A percentile compares a stretch with the other conserved stretches of the same genome.
Evolutionary conservation across 768 basidiomycete species (phyloP).

Genomic region (Leccinum obscurum): DNA sequence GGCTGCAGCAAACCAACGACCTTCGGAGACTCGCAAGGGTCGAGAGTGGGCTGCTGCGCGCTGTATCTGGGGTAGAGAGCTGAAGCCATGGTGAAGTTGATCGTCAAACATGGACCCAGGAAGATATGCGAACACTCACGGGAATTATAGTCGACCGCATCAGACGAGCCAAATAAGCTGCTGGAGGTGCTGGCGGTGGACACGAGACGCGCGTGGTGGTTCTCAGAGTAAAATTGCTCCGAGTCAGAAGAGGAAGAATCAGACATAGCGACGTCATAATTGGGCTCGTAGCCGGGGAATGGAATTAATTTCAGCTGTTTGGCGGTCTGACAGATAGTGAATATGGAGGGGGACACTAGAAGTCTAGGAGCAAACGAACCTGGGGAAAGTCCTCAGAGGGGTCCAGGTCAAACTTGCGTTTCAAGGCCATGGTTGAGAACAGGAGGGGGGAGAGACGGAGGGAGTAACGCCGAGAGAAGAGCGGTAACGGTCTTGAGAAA

Average conservation of each 20-base stretch:
- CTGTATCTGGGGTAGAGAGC: slow-evolving; percentile 62
- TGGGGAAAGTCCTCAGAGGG: slow-evolving; percentile 50
- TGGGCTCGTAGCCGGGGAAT: slow-evolving; percentile 64
- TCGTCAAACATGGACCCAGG: neutral
- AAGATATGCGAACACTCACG: slow-evolving; percentile 39
- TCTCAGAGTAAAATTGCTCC: slow-evolving; percentile 55
- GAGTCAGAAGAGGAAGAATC: slow-evolving; percentile 52
- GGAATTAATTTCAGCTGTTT: slow-evolving; percentile 78
- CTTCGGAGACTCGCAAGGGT: slow-evolving; percentile 47
- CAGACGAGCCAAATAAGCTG: slow-evolving; percentile 48
- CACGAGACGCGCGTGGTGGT: slow-evolving; percentile 58
- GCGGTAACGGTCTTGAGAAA: slow-evolving; percentile 28
- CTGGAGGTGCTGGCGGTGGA: slow-evolving; percentile 64
- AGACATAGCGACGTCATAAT: slow-evolving; percentile 72
- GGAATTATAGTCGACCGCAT: slow-evolving; percentile 46
- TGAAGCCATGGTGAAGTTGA: neutral
- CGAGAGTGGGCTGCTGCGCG: slow-evolving; percentile 58
- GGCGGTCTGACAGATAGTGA: slow-evolving; percentile 39
- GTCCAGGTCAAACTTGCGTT: slow-evolving; percentile 72
- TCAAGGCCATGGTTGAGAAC: slow-evolving; percentile 56
- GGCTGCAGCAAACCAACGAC: slow-evolving; percentile 70
- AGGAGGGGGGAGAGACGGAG: slow-evolving; percentile 8
- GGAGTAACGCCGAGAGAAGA: slow-evolving; percentile 6
- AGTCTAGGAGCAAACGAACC: slow-evolving; percentile 36
- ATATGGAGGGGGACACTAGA: slow-evolving; percentile 19